Base-by-base conservation (phyloP, 257 asterid species). In the Solanum microdontum region DNA sequence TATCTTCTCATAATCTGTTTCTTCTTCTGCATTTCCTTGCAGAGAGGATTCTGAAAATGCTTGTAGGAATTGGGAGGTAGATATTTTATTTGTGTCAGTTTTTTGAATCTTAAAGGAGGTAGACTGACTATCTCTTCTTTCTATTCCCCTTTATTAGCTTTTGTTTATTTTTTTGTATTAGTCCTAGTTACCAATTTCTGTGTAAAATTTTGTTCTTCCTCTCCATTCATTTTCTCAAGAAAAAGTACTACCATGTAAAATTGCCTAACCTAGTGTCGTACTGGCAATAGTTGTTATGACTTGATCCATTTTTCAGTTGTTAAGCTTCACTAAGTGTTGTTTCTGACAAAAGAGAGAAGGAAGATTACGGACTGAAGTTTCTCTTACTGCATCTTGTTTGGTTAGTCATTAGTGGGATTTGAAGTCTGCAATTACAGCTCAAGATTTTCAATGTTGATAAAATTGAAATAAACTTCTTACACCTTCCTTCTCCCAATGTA, bases 11-110 rank as follows among this genome's bases (percentile, higher is more conserved):
- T 89, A 88, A 85, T 85, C 21, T 64, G 84, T 84, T 88, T 89
- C 89, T 21, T 90, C 45, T 90, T 94, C 62, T 51, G 91, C 91
- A 39, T 93, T 91, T 91, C 86, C 62, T 91, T 93, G 94, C 55
- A 23, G 94, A 90, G 93, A 93, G 93, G 82, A 34, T 36, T 75
- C 51, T 75, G 82, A 75, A 75, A 75, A 75, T 75, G 82, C 55
- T 75, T 37, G 83, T 75, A 23, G 82, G 82, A 74, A 23, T 36
- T 21, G 51, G 82, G 55, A 74, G 83, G 51, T 75, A 75, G 55
- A 37, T 75, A 23, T 75, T 75, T 37, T 19, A 23, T 73, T 4
- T 34, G 17, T 37, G 11, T 37, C 55, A 23, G 21, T 5, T 37
- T 75, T 75, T 37, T 36, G 11, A 23, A 75, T 75, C 55, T 75